Conservation (phyloP, 176 grass and related monocot genomes). For the Pharus latifolius region DNA sequence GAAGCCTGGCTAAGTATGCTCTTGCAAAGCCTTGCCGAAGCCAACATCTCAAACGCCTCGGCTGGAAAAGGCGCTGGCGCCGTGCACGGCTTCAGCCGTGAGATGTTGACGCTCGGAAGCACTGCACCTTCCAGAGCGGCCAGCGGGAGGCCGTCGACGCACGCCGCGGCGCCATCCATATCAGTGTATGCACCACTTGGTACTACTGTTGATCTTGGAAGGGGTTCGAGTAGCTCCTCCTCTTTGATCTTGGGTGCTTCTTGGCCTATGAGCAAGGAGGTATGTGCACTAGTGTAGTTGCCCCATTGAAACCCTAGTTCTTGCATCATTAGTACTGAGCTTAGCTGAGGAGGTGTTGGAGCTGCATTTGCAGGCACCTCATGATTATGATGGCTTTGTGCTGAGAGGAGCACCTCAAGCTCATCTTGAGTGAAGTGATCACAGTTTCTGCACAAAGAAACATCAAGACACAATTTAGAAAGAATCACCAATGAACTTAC, state of each 20-base stretch:
- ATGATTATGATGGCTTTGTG: conserved; percentile 27
- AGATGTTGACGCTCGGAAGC: conserved; percentile 37
- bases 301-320: conserved; percentile 83
- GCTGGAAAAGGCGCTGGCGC: not conserved
- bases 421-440: conserved; percentile 18
- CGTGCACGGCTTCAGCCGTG: conserved; percentile 7
- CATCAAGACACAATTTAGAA: not conserved
- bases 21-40: conserved; percentile 43
- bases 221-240: not conserved
- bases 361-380: conserved; percentile 6
- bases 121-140: conserved; percentile 9
- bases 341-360: conserved; percentile 26
- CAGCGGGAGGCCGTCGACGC: conserved; percentile 11
- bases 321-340: conserved; percentile 50
- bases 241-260: conserved; percentile 44
- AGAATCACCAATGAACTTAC: not conserved
- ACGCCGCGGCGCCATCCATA: not conserved
- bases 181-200: conserved; percentile 20
- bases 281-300: conserved; percentile 12
- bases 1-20: conserved; percentile 27
- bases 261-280: conserved; percentile 6
- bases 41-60: conserved; percentile 46
- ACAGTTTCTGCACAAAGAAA: conserved; percentile 21
- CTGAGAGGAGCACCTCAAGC: conserved; percentile 26
- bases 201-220: conserved; percentile 9